These are phyloP conservation scores for Puccinellia tenuiflora DNA, from an alignment of 176 grass and related monocot species.

Conservation along the genomic window DNA sequence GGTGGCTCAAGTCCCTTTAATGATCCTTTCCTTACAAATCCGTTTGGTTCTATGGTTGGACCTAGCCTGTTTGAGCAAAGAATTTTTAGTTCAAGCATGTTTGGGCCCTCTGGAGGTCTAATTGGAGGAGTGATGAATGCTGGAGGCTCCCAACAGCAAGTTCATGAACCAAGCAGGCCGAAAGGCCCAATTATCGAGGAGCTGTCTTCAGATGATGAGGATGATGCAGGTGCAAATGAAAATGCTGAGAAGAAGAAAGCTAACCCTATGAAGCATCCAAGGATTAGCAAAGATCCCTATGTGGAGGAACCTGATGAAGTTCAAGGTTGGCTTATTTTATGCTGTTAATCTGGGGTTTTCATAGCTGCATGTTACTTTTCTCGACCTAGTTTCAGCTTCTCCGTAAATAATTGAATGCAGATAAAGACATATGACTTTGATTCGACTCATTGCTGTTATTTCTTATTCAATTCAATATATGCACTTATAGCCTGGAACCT, in stretches of 20 bases:
- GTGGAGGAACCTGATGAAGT: slow-evolving; percentile 49
- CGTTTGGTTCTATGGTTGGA: slow-evolving; percentile 52
- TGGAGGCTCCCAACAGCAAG: slow-evolving; percentile 40
- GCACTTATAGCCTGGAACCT: not conserved
- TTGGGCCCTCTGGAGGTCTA: slow-evolving; percentile 1
- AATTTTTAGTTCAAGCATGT: slow-evolving; percentile 27
- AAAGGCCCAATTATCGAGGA: slow-evolving; percentile 63
- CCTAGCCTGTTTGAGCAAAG: slow-evolving; percentile 40
- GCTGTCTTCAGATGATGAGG: slow-evolving; percentile 60
- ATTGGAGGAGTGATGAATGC: slow-evolving; percentile 23
- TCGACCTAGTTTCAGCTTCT: not conserved
- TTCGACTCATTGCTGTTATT: not conserved
- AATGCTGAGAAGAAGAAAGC: slow-evolving; percentile 33
- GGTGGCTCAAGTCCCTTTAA: slow-evolving; percentile 54
- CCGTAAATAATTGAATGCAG: not conserved
- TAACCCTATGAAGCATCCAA: slow-evolving; percentile 51
- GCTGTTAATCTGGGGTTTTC: not conserved
- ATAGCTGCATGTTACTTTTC: not conserved
- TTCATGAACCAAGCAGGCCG: slow-evolving; percentile 29
- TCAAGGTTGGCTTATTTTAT: slow-evolving; percentile 43
- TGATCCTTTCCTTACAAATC: slow-evolving; percentile 60
- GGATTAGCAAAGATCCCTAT: slow-evolving; percentile 37
- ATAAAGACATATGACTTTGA: not conserved
- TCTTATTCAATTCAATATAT: not conserved
- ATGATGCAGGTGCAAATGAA: slow-evolving; percentile 4